Percentiles rank a stretch among this genome's conserved stretches.
phyloP scores from a whole-genome alignment of 2,329 filamentous ascomycete genomes.

The Talaromyces marneffei region DNA sequence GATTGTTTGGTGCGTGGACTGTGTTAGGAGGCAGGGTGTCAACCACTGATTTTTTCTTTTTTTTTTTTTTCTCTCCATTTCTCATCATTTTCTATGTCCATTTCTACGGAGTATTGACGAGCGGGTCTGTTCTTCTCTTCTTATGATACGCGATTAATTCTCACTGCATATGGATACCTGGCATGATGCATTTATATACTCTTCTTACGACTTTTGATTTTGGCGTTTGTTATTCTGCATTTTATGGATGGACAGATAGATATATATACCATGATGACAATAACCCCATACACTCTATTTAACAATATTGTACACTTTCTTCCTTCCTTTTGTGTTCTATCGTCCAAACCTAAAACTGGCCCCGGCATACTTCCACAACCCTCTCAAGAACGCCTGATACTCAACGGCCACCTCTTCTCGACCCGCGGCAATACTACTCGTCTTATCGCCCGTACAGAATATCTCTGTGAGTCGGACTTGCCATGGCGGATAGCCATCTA shows the following conservation, averaged over 20 bases:
- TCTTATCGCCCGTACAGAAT: conserved; percentile 55
- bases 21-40: conserved; percentile 21
- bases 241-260: neutral
- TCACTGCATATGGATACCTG: neutral
- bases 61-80: too few species aligned
- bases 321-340: conserved; percentile 25
- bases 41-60: neutral
- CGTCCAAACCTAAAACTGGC: conserved; percentile 82
- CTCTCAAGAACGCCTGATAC: conserved; percentile 88
- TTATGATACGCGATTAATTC: neutral
- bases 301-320: neutral
- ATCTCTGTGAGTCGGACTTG: conserved; percentile 93
- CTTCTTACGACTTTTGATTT: neutral
- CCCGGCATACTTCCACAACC: conserved; percentile 73
- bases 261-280: neutral
- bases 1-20: conserved; percentile 35
- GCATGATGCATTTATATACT: neutral
- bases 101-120: neutral
- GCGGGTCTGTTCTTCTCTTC: neutral
- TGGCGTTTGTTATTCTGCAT: neutral
- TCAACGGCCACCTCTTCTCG: conserved; percentile 56
- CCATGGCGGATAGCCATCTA: conserved; percentile 94
- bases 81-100: neutral
- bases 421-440: conserved; percentile 31
- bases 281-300: neutral